These are phyloP conservation scores for Cymodocea nodosa DNA, from an alignment of 116 monocot genomes.

Conservation along the genomic window DNA sequence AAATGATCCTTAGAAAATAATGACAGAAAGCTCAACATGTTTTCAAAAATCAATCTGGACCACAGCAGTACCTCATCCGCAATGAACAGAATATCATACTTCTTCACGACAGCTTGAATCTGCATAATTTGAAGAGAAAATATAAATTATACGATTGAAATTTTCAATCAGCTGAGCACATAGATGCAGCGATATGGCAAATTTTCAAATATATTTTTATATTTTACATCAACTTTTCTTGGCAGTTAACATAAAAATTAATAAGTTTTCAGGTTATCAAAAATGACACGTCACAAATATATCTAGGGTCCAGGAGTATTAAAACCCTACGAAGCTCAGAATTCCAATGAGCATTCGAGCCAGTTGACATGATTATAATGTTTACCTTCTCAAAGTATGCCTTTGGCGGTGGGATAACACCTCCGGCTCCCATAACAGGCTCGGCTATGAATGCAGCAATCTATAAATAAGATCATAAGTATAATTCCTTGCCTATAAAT, in stretches of 20 bases:
- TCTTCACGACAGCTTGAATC: constrained; percentile 93
- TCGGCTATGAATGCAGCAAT: constrained; percentile 99
- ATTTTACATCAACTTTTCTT: not conserved
- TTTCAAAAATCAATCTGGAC: too few relatives aligned
- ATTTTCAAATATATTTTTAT: too few relatives aligned
- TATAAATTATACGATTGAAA: not conserved
- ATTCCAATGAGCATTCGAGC: too few relatives aligned
- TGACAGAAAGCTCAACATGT: too few relatives aligned
- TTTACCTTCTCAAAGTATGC: constrained; percentile 96
- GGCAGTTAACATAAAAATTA: too few relatives aligned
- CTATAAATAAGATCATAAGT: constrained; percentile 18
- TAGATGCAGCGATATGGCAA: too few relatives aligned
- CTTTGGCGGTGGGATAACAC: constrained; percentile 88
- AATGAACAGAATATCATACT: constrained; percentile 94
- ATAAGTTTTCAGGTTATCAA: too few relatives aligned
- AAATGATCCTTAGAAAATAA: too few relatives aligned
- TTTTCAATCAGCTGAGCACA: too few relatives aligned
- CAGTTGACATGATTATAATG: not conserved
- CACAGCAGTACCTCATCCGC: constrained; percentile 76
- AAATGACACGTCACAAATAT: too few relatives aligned
- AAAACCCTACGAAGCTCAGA: too few relatives aligned
- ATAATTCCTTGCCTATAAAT: constrained; percentile 24
- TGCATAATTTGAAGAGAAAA: constrained; percentile 15
- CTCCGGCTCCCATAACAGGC: constrained; percentile 97
- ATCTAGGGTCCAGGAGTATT: too few relatives aligned